Base-by-base conservation (phyloP, 495 filamentous ascomycete species). In the Thermothielavioides terrestris region DNA sequence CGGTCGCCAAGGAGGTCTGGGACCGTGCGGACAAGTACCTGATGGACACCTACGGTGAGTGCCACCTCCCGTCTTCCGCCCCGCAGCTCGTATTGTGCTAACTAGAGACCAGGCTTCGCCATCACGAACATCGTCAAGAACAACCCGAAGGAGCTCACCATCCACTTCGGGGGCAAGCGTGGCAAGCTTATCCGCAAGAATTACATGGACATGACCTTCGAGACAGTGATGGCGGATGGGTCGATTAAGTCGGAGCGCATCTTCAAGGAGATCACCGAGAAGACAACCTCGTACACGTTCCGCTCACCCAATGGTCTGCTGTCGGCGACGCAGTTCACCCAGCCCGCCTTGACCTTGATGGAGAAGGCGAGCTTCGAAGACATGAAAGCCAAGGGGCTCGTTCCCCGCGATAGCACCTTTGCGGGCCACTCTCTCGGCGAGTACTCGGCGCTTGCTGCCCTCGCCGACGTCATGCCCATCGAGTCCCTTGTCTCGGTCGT, bases 181-280 rank as follows among this genome's bases (percentile, higher is more conserved):
- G 92, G 92, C 57, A 97, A 96, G 70, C 88, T 89, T 28, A 99
- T 99, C 53, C 86, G 94, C 48, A 81, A 94, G 62, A 97, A 97
- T 67, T 99, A 99, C 76, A 97, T 97, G 89, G 82, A 90, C 25
- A 99, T 99, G 92, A 96, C 94, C 50, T 97, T 97, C 70, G 94
- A 99, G 72, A 88, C 89, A 5, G 88, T 99, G 30, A 84, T 84
- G 38, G 73, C 86, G 6, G 92, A 99, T 61, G 92, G 92, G 8
- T 78, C 80, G 5, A 85, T 91, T 70, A 96, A 95, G 69, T 95
- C 94, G 1, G 92, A 98, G 73, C 94, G 92, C 72, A 97, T 98
- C 62, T 98, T 98, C 82, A 97, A 97, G 73, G 89, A 92, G 56
- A 86, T 97, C 48, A 76, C 85, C 56, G 91, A 96, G 67, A 83